A percentile compares a stretch with the other conserved stretches of the same genome.
phyloP scores from a whole-genome alignment of 2,329 filamentous ascomycete genomes.

The Plenodomus biglobosus region DNA sequence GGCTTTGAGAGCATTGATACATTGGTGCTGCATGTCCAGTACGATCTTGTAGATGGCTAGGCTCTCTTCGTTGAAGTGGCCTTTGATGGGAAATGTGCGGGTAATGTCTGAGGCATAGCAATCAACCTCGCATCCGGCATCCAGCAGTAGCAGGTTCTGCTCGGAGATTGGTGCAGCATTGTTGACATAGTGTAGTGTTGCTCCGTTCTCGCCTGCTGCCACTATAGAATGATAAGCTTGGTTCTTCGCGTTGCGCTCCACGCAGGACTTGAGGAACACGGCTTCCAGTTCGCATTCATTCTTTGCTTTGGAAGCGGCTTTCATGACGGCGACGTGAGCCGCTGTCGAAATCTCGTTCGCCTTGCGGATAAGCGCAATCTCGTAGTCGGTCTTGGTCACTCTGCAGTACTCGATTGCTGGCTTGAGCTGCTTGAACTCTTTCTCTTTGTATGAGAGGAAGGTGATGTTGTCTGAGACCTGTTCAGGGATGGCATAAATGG shows the following conservation, averaged over 20 bases:
- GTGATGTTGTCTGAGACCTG: slow-evolving; percentile 73
- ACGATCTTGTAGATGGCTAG: slow-evolving; percentile 75
- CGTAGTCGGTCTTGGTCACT: slow-evolving; percentile 82
- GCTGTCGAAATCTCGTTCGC: slow-evolving; percentile 78
- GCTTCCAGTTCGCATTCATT: slow-evolving; percentile 86
- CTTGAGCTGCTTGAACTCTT: slow-evolving; percentile 60
- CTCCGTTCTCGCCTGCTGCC: slow-evolving; percentile 75
- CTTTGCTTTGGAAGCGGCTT: slow-evolving; percentile 60
- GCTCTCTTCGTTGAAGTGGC: slow-evolving; percentile 50
- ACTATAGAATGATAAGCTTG: slow-evolving; percentile 89
- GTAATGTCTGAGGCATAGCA: slow-evolving; percentile 67
- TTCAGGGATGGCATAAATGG: slow-evolving; percentile 74
- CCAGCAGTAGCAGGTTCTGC: slow-evolving; percentile 79
- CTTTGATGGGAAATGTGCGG: slow-evolving; percentile 79
- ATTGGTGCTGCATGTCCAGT: slow-evolving; percentile 80
- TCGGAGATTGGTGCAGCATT: slow-evolving; percentile 46
- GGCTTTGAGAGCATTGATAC: slow-evolving; percentile 70
- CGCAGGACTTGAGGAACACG: slow-evolving; percentile 73
- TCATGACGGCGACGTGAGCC: slow-evolving; percentile 74
- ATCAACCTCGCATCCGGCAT: slow-evolving; percentile 67
- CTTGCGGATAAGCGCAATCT: slow-evolving; percentile 76
- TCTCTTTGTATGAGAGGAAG: slow-evolving; percentile 69
- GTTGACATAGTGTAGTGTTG: slow-evolving; percentile 83
- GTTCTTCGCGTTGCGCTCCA: slow-evolving; percentile 73
- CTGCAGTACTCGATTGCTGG: slow-evolving; percentile 76